Evolutionary conservation across 1,284 basidiomycete genomes (phyloP), one percentile per base, ranked within the genome.

Genomic region (Ceratobasidium sp.): DNA sequence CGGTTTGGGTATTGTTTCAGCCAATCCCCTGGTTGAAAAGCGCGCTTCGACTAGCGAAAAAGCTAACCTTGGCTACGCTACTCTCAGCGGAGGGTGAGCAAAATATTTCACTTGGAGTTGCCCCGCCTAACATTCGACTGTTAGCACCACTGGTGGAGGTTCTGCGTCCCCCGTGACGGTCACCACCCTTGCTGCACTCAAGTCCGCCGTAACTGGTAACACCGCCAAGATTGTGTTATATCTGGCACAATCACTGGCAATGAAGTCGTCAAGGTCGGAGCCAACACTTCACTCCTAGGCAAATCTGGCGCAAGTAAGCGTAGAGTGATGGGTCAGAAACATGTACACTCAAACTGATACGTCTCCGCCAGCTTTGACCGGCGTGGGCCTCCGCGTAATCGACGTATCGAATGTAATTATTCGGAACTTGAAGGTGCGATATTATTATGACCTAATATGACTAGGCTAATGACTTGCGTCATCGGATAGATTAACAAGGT

Each of bases 211-310:
- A 8, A 57, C 77, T 22, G 82, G 83, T 20, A 74, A 73, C 72
- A 75, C 76, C 22, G 79, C 80, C 68, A 83, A 82, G 74, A 78
- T 83, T 62, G 82, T 84, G 77, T 83, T 68, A 79, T 84, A 68
- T 64, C 68, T 80, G 82, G 81, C n/a, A 79, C 77, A 1, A 82
- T 83, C 69, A 80, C 80, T 43, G 82, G 82, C 27, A 77, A 78
- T 27, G 57, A 60, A 29, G 57, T 60, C 25, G 31, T 60, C 43
- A 47, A 60, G 42, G 57, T 60, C 15, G 35, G 35, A 22, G 76
- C 79, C 22, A 82, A 84, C 76, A 84, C 52, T 17, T 42, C 81
- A 5, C 75, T 83, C 42, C 72, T 84, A 22, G 78, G 79, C 29
- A 75, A 74, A 55, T 45, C 72, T 45, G 77, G 76, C 29, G 75